phyloP scores from a whole-genome alignment of 192 early-diverging fungal genomes.

The Rhizophagus sp. region DNA sequence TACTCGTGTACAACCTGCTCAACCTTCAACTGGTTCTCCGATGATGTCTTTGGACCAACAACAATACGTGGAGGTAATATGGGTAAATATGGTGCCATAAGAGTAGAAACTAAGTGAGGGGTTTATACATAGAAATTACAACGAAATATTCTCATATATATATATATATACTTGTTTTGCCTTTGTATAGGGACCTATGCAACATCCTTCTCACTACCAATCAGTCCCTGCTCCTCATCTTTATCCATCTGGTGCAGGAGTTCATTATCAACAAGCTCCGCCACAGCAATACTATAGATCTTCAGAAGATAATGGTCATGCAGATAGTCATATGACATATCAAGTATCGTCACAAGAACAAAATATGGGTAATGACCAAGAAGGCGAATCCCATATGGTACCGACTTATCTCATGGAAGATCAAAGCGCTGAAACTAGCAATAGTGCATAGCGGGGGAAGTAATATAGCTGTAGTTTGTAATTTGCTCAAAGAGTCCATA shows the following conservation, averaged over 20 bases:
- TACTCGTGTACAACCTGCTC: constrained; percentile 9
- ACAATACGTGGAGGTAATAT: constrained; percentile 33
- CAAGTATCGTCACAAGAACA: not conserved
- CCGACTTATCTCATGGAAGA: not conserved
- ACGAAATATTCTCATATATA: not conserved
- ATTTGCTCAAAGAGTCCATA: not conserved
- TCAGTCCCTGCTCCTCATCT: not conserved
- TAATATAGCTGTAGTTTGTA: not conserved
- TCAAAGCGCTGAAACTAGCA: constrained; percentile 1
- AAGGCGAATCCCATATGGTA: not conserved
- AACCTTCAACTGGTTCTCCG: not conserved
- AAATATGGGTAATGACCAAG: not conserved
- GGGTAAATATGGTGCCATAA: constrained; percentile 24
- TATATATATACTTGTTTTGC: not conserved
- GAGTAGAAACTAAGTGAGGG: not conserved
- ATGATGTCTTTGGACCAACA: constrained; percentile 24
- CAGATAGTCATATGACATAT: constrained; percentile 10
- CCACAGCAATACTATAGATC: constrained; percentile 15
- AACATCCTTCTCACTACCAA: constrained; percentile 18
- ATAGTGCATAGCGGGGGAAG: not conserved
- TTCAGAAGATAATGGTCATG: not conserved
- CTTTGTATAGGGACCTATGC: not conserved
- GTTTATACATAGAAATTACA: not conserved
- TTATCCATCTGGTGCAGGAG: not conserved
- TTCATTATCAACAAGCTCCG: constrained; percentile 18